These are phyloP conservation scores for Saccharomyces kudriavzevii DNA, from an alignment of 805 yeast species.

Conservation along the genomic window DNA sequence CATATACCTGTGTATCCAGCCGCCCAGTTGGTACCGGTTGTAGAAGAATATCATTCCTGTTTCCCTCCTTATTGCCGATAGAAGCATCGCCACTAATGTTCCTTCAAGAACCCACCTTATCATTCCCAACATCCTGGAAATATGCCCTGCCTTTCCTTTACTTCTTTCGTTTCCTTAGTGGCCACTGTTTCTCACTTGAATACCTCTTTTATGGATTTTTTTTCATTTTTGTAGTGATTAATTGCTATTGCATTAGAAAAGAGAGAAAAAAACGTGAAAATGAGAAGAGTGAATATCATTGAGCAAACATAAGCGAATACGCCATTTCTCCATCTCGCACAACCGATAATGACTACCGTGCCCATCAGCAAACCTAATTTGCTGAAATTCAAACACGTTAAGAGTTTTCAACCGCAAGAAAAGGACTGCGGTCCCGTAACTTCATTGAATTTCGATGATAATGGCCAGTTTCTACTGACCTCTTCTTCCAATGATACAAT, in stretches of 20 bases:
- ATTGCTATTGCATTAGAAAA: neutral
- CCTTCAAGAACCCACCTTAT: slow-evolving; percentile 55
- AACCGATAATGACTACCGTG: neutral
- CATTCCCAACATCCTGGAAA: neutral
- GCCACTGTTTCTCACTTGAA: neutral
- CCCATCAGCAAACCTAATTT: slow-evolving; percentile 25
- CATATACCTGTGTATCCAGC: slow-evolving; percentile 46
- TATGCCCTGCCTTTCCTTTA: neutral
- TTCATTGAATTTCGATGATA: slow-evolving; percentile 69
- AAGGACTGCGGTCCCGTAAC: slow-evolving; percentile 49
- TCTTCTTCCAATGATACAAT: slow-evolving; percentile 76
- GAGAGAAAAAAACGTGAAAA: neutral
- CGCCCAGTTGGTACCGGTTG: slow-evolving; percentile 33
- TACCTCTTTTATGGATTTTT: neutral
- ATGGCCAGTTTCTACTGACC: slow-evolving; percentile 69
- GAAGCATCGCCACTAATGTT: slow-evolving; percentile 65
- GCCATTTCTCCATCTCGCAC: neutral
- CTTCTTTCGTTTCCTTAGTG: neutral
- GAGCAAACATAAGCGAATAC: neutral
- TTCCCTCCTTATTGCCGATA: slow-evolving; percentile 79
- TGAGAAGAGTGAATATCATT: neutral
- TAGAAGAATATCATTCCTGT: slow-evolving; percentile 56
- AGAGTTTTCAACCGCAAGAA: slow-evolving; percentile 44
- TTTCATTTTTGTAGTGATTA: neutral
- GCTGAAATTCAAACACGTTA: slow-evolving; percentile 34